A percentile compares a stretch with the other conserved stretches of the same genome.
phyloP scores from a whole-genome alignment of 371 early-diverging fungal species.

The Choanephora cucurbitarum region DNA sequence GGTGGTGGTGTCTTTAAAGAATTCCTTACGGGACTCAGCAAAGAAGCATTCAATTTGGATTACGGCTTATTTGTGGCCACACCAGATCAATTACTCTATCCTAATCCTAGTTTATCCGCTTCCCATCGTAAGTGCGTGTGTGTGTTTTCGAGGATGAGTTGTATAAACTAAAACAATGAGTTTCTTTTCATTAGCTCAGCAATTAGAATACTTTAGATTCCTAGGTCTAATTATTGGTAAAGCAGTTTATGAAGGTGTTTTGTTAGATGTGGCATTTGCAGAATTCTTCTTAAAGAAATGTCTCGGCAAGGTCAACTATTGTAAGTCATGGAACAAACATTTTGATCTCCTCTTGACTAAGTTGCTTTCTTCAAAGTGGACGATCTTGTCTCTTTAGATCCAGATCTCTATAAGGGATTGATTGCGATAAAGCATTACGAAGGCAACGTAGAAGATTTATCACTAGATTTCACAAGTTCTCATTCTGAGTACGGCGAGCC shows the following conservation, averaged over 20 bases:
- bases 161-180: too few species aligned
- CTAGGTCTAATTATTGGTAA: conserved; percentile 93
- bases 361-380: too few species aligned
- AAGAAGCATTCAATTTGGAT: conserved; percentile 82
- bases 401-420: conserved; percentile 82
- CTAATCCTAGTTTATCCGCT: conserved; percentile 70
- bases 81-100: conserved; percentile 76
- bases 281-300: conserved; percentile 90
- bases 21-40: conserved; percentile 78
- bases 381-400: conserved; percentile 89
- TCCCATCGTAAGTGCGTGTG: conserved; percentile 53
- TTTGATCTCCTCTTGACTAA: too few species aligned
- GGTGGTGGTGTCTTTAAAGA: conserved; percentile 87
- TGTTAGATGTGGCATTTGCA: conserved; percentile 92
- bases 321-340: too few species aligned
- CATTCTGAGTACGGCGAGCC: conserved; percentile 63
- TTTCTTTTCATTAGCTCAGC: conserved; percentile 51
- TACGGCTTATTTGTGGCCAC: conserved; percentile 82
- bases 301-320: conserved; percentile 71
- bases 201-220: conserved; percentile 79
- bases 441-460: conserved; percentile 75
- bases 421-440: conserved; percentile 80
- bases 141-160: too few species aligned
- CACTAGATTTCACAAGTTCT: conserved; percentile 80
- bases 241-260: conserved; percentile 91